Evolutionary conservation across 139 green algal species (phyloP), one percentile per base, ranked within the genome.

Genomic region (Axilococcus clingmanii): DNA sequence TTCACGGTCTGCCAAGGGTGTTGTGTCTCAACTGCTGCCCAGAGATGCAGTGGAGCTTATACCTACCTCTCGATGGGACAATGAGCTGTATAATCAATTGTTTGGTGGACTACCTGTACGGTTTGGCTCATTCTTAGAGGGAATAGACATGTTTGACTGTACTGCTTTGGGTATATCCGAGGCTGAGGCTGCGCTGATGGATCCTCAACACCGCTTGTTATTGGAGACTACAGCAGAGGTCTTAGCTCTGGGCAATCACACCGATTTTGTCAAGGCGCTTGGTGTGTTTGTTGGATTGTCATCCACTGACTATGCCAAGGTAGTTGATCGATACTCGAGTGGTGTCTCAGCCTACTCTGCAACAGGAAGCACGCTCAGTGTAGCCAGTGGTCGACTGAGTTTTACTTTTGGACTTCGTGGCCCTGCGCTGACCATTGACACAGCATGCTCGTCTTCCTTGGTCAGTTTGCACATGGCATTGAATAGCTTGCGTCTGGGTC

Each of bases 131-230:
- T 78, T 72, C 36, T 61, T 78, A 48, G 24, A 48, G 2, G 57
- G 31, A 9, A 55, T 81, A 2, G 77, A 76, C 11, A 19, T 52
- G 19, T 90, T 86, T 67, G 81, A 90, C 37, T 19, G 52, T 6
- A 8, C 27, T 11, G 44, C 55, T 11, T 79, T 81, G 46, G 71
- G 70, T 19, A 45, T 91, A 9, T 65, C 74, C 7, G 46, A 52
- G 2, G 40, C 69, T 3, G 79, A 91, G 55, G 79, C 56, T 2
- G 25, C 44, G 1, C 47, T 71, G 20, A 77, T 90, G 61, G 85
- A 94, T 65, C 79, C 85, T 0, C 85, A 94, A 63, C 85, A 94
- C 62, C 71, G 84, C 33, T 55, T 94, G 52, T 63, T 93, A 40
- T 48, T 93, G 23, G 79, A 86, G 40, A 66, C 55, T 4, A 38